phyloP scores from a whole-genome alignment of 768 basidiomycete species.

The Leccinum incarnatum region DNA sequence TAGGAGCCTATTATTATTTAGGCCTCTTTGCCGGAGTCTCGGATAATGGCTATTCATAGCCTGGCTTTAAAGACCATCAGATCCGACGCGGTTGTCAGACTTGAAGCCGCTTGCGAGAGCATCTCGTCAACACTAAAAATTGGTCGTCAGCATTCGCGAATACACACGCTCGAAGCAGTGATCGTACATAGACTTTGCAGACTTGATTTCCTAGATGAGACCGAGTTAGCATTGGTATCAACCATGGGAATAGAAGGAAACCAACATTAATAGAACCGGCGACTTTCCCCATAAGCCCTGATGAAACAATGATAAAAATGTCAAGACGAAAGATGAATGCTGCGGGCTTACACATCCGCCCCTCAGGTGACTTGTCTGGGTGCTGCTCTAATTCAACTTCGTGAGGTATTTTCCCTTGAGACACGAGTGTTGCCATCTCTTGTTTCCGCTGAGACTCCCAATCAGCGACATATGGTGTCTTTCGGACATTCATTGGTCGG shows the following conservation, averaged over 20 bases:
- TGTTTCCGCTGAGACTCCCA: slow-evolving; percentile 66
- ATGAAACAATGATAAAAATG: slow-evolving; percentile 1
- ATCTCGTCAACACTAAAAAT: slow-evolving; percentile 72
- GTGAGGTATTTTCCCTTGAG: slow-evolving; percentile 71
- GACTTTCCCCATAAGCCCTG: slow-evolving; percentile 79
- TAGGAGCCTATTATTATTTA: neutral
- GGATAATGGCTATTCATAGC: slow-evolving; percentile 31
- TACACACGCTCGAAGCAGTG: neutral
- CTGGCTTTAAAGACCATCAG: slow-evolving; percentile 47
- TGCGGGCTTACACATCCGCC: slow-evolving; percentile 52
- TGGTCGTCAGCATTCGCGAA: slow-evolving; percentile 8
- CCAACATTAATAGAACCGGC: slow-evolving; percentile 65
- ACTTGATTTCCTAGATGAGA: slow-evolving; percentile 62
- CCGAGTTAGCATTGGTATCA: slow-evolving; percentile 4
- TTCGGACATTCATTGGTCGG: slow-evolving; percentile 78
- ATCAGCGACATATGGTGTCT: slow-evolving; percentile 72
- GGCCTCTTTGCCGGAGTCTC: neutral
- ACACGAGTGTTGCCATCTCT: slow-evolving; percentile 58
- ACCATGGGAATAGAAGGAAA: slow-evolving; percentile 3
- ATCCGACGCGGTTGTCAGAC: slow-evolving; percentile 45
- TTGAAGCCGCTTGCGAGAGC: slow-evolving; percentile 63
- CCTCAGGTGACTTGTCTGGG: slow-evolving; percentile 63
- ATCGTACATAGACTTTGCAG: slow-evolving; percentile 80
- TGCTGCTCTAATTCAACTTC: slow-evolving; percentile 66
- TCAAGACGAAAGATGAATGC: neutral